Percentiles rank a stretch among this genome's conserved stretches.
These are phyloP conservation scores for Aspergillus uvarum DNA, from an alignment of 2,329 filamentous ascomycete genomes.

Conservation along the genomic window DNA sequence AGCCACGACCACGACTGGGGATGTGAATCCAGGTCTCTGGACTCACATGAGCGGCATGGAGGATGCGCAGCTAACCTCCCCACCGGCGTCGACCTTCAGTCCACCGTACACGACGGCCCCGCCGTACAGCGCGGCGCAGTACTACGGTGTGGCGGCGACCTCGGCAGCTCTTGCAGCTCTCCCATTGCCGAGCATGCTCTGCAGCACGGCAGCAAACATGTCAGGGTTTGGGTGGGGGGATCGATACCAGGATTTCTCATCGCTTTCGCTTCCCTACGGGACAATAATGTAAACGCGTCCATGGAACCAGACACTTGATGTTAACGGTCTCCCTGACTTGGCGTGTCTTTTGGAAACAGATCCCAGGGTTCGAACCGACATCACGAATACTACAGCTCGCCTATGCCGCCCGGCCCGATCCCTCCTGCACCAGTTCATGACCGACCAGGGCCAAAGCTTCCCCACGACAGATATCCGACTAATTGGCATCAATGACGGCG, in stretches of 20 bases:
- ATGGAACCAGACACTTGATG: constrained; percentile 35
- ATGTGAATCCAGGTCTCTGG: constrained; percentile 75
- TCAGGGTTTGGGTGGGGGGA: constrained; percentile 77
- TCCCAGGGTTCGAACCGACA: constrained; percentile 20
- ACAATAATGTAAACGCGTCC: constrained; percentile 67
- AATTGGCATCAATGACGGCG: constrained; percentile 56
- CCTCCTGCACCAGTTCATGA: background rate
- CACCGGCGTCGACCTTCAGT: constrained; percentile 71
- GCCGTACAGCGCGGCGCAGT: constrained; percentile 59
- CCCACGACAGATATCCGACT: constrained; percentile 43
- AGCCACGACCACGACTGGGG: constrained; percentile 68
- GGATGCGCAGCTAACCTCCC: constrained; percentile 72
- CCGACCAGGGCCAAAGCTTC: constrained; percentile 37
- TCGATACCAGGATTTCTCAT: constrained; percentile 75
- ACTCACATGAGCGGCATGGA: constrained; percentile 68
- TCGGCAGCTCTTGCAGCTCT: constrained; percentile 72
- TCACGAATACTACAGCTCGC: constrained; percentile 5
- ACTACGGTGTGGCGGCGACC: constrained; percentile 76
- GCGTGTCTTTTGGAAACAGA: constrained; percentile 25
- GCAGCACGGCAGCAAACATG: constrained; percentile 75
- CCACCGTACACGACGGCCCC: constrained; percentile 72
- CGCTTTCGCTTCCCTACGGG: constrained; percentile 54
- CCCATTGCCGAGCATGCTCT: constrained; percentile 85
- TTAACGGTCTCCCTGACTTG: constrained; percentile 29
- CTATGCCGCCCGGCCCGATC: background rate